These are phyloP conservation scores for Fraxinus sp. DNA, from an alignment of 305 asterid species.

Conservation along the genomic window DNA sequence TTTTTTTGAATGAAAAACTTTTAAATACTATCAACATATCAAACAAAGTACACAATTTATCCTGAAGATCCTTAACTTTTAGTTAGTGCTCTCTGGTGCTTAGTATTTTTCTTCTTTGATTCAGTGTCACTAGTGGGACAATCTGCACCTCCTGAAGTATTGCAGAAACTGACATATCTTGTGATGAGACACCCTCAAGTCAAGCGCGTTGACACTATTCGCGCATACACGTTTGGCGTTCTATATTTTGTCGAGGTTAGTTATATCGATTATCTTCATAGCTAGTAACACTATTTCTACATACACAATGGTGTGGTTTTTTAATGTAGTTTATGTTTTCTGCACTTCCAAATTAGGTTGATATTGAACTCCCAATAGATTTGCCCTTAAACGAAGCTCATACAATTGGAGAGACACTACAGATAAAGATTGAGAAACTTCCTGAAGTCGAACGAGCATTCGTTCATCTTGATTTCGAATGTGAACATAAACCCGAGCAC, in stretches of 20 bases:
- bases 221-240: constrained; percentile 87
- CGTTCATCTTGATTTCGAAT: constrained; percentile 75
- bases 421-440: constrained; percentile 67
- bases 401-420: constrained; percentile 64
- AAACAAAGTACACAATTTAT: not conserved
- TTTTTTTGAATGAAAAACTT: no score
- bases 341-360: constrained; percentile 46
- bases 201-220: constrained; percentile 76
- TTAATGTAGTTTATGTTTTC: not conserved
- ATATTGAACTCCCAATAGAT: constrained; percentile 71
- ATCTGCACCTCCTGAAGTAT: constrained; percentile 67
- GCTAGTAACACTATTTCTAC: not conserved
- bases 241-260: constrained; percentile 83
- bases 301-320: not conserved
- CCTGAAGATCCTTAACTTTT: not conserved
- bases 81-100: not conserved
- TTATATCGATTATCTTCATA: not conserved
- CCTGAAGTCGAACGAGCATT: constrained; percentile 77
- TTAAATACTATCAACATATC: not conserved
- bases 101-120: constrained; percentile 16
- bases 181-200: constrained; percentile 67
- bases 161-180: constrained; percentile 74
- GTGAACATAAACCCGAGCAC: constrained; percentile 79
- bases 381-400: constrained; percentile 78
- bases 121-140: constrained; percentile 74